These are phyloP conservation scores for Trichomonascaceae sp. DNA, from an alignment of 1,139 yeast genomes.

Conservation along the genomic window DNA sequence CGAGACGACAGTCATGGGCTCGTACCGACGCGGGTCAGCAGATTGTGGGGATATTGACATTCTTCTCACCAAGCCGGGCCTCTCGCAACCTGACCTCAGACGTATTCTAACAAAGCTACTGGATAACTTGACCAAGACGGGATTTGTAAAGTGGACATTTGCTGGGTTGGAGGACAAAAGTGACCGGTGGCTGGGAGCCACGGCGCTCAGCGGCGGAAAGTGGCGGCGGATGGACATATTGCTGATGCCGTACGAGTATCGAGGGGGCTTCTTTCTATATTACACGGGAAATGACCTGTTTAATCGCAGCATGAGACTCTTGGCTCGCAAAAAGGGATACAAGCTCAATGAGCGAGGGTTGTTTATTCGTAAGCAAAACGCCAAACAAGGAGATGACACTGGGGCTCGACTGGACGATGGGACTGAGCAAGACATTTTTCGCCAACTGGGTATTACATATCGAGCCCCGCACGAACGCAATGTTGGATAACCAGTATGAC, in stretches of 20 bases:
- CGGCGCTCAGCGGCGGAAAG: constrained; percentile 18
- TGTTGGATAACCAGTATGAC: constrained; percentile 15
- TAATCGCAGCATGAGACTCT: constrained; percentile 36
- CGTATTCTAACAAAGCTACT: constrained; percentile 23
- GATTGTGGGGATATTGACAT: constrained; percentile 49
- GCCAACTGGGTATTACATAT: constrained; percentile 33
- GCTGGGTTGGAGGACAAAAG: constrained; percentile 12
- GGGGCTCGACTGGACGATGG: constrained; percentile 31
- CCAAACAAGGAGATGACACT: constrained; percentile 5
- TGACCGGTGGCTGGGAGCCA: constrained; percentile 26
- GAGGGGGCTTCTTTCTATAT: constrained; percentile 43
- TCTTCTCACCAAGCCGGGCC: constrained; percentile 30
- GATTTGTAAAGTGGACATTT: constrained; percentile 26
- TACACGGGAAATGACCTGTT: constrained; percentile 48
- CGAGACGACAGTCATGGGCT: constrained; percentile 37
- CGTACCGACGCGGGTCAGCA: constrained; percentile 38
- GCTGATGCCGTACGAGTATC: constrained; percentile 35
- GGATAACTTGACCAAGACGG: constrained; percentile 16
- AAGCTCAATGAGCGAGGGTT: constrained; percentile 40
- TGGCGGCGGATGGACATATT: constrained; percentile 49
- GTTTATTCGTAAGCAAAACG: constrained; percentile 17
- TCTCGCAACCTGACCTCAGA: constrained; percentile 17
- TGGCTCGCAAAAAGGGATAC: constrained; percentile 35
- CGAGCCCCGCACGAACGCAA: constrained; percentile 36
- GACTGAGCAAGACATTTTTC: constrained; percentile 37